Evolutionary conservation across 176 grass and related monocot species (phyloP), one percentile per base, ranked within the genome.

Genomic region (Lolium perenne): DNA sequence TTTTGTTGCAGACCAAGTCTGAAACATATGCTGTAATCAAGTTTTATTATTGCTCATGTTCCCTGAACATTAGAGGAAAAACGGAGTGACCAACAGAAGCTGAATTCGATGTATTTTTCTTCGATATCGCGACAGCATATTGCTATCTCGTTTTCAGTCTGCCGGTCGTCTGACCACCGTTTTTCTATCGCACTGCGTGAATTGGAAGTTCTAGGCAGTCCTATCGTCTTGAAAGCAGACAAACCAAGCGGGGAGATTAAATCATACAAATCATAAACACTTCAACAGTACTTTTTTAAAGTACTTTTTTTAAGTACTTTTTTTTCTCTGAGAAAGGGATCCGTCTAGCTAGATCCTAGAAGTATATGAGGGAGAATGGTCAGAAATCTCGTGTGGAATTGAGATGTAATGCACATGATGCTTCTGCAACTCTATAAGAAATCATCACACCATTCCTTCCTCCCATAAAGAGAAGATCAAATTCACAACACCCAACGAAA

Each of bases 301-400:
- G n/a, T n/a, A n/a, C n/a, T n/a, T n/a, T n/a, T n/a, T n/a, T n/a
- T n/a, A n/a, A n/a, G n/a, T n/a, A n/a, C n/a, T n/a, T n/a, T 45
- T 8, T 45, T 7, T 45, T 45, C 41, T 45, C 0, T 7, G 25
- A 32, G 29, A 22, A 82, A 40, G 35, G 10, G 63, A 38, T 35
- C 12, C 26, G 21, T 10, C 21, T 13, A 12, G 60, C 21, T 63
- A 10, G n/a, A 2, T 35, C 32, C 32, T 35, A 35, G 32, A 43
- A 43, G 3, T 38, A 7, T 15, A 29, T 22, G 10, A 26, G n/a
- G 46, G 71, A 51, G 76, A 40, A 90, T 78, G 90, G 59, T 91
- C 90, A 91, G 90, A 91, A 91, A 91, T 91, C 90, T 91, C 90
- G 86, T 91, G 90, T 87, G 90, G 90, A 91, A 87, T 87, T 73